Conservation (phyloP, 805 yeast species). For the Saccharomycopsis microspora region DNA sequence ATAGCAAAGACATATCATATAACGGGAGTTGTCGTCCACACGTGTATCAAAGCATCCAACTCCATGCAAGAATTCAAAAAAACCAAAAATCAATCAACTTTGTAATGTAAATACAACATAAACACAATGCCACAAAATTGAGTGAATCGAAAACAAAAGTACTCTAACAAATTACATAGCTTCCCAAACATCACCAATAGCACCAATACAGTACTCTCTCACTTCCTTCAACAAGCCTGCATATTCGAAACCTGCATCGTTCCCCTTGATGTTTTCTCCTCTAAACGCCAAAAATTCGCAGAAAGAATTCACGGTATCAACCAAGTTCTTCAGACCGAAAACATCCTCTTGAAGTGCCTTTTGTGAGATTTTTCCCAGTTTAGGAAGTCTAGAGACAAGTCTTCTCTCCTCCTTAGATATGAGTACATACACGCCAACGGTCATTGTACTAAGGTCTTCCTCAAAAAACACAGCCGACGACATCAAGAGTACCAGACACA, state of each 20-base stretch:
- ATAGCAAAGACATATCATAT: too few species aligned
- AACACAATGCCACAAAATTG: too few species aligned
- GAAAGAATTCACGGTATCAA: slow-evolving; percentile 2
- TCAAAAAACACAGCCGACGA: background rate
- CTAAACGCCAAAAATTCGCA: slow-evolving; percentile 8
- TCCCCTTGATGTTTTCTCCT: background rate
- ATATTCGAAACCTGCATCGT: background rate
- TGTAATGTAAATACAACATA: too few species aligned
- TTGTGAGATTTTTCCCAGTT: too few species aligned
- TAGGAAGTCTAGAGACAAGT: too few species aligned
- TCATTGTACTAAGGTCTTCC: background rate
- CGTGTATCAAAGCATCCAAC: too few species aligned
- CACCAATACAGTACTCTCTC: slow-evolving; percentile 6
- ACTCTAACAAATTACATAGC: too few species aligned
- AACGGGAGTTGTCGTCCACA: too few species aligned
- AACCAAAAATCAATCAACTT: too few species aligned
- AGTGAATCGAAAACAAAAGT: too few species aligned
- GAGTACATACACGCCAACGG: background rate
- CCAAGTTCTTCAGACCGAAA: background rate
- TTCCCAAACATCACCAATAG: background rate
- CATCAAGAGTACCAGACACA: background rate
- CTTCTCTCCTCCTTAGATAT: too few species aligned
- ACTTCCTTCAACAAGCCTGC: slow-evolving; percentile 4
- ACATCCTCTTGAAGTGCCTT: background rate
- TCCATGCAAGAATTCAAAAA: too few species aligned